Percentiles rank a stretch among this genome's conserved stretches.
These are phyloP conservation scores for Lyophyllum shimeji DNA, from an alignment of 768 basidiomycete genomes.

Conservation along the genomic window DNA sequence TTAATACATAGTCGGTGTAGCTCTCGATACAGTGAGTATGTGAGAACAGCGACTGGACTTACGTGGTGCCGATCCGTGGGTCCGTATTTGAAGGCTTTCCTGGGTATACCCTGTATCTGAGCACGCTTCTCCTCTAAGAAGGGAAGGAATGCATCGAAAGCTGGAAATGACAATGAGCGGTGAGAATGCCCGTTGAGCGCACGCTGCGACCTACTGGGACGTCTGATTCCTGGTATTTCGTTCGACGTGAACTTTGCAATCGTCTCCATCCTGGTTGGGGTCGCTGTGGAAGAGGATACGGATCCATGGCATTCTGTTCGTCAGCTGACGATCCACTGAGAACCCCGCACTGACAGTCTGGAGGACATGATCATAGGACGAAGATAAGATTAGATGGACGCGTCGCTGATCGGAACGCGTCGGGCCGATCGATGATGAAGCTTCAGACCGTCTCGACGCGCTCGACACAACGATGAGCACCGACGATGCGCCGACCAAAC, in stretches of 20 bases:
- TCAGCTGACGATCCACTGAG: not conserved
- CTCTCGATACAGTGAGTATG: not conserved
- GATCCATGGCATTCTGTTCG: too few relatives aligned
- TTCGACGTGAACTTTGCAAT: slow-evolving; percentile 30
- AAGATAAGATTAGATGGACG: not conserved
- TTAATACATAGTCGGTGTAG: not conserved
- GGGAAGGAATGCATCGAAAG: slow-evolving; percentile 23
- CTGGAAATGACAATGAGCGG: not conserved
- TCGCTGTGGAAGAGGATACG: too few relatives aligned
- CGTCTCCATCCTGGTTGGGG: slow-evolving; percentile 29
- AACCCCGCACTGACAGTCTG: not conserved
- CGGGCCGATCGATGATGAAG: not conserved
- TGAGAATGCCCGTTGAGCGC: not conserved
- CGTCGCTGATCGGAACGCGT: not conserved
- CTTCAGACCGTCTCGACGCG: not conserved
- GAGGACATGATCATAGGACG: not conserved
- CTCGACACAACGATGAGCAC: slow-evolving; percentile 6
- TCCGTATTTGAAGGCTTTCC: slow-evolving; percentile 60
- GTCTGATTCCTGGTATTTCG: slow-evolving; percentile 28
- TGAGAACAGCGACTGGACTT: slow-evolving; percentile 10
- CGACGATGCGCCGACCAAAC: not conserved
- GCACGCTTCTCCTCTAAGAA: slow-evolving; percentile 46
- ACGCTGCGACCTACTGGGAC: slow-evolving; percentile 30
- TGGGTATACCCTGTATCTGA: slow-evolving; percentile 46
- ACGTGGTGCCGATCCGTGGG: slow-evolving; percentile 50